These are phyloP conservation scores for Sarocladium kiliense DNA, from an alignment of 2,329 filamentous ascomycete genomes.

Conservation along the genomic window DNA sequence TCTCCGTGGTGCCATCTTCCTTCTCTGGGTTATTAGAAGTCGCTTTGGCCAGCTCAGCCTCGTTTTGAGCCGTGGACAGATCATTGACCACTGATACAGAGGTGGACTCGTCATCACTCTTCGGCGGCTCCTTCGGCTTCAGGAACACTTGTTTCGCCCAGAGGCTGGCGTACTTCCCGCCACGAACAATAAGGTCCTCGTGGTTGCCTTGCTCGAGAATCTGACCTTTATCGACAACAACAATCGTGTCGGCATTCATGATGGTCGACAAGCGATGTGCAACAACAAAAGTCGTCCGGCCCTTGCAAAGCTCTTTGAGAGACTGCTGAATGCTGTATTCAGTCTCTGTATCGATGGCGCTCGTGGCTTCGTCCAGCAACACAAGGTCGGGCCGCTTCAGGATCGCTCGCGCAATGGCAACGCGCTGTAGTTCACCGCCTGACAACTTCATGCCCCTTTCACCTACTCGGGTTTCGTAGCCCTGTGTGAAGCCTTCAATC, in stretches of 20 bases:
- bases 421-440: slow-evolving; percentile 61
- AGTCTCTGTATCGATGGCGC: slow-evolving; percentile 66
- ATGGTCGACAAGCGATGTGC: slow-evolving; percentile 68
- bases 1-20: slow-evolving; percentile 11
- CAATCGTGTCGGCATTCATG: slow-evolving; percentile 62
- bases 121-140: slow-evolving; percentile 36
- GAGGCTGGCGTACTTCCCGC: slow-evolving; percentile 58
- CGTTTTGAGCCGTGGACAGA: slow-evolving; percentile 29
- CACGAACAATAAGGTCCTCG: slow-evolving; percentile 48
- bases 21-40: neutral
- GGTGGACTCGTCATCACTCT: neutral
- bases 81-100: slow-evolving; percentile 24
- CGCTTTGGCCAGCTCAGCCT: slow-evolving; percentile 27
- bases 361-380: slow-evolving; percentile 74
- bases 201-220: slow-evolving; percentile 62
- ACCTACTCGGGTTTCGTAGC: slow-evolving; percentile 12
- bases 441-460: slow-evolving; percentile 47
- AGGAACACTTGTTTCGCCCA: slow-evolving; percentile 61
- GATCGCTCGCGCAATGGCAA: slow-evolving; percentile 66
- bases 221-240: slow-evolving; percentile 58
- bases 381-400: slow-evolving; percentile 71
- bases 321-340: slow-evolving; percentile 63
- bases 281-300: slow-evolving; percentile 62
- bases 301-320: slow-evolving; percentile 51
- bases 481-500: slow-evolving; percentile 42